Base-by-base conservation (phyloP, 306 rosid species). In the Bauhinia variegata region DNA sequence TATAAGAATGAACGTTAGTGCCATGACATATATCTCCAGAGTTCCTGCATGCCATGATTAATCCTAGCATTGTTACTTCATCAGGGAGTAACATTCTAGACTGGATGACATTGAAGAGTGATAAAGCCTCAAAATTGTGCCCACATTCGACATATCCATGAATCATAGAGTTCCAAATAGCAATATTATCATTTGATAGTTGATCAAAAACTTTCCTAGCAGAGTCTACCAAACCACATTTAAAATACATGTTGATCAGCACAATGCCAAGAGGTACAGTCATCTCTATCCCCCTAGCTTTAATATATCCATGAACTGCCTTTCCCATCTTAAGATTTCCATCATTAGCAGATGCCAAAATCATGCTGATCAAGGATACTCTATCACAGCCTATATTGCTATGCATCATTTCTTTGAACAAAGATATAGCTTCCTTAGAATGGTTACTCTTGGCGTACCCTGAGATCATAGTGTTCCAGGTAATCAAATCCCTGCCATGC, bases 91-190 rank as follows among this genome's bases (percentile, higher is more conserved):
- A 57, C 44, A 57, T 57, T 36, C 43, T 34, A 36, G 46, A 57
- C 8, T 14, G 31, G 11, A 57, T 57, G 8, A 57, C n/a, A 34
- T 57, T 36, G 14, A 57, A 57, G 13, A 57, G 46, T 15, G 63
- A 57, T 15, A 57, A 36, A 15, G 63, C 63, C 63, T 57, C 63
- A 15, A 15, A 10, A 57, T 57, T 15, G 14, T 8, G 30, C 5
- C 46, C 63, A 57, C 46, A 57, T 57, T 57, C 63, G 14, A 57
- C 63, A 34, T 34, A 36, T 9, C 63, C 63, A 57, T 34, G 63
- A 57, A 57, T 36, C 46, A 57, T 57, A 57, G 63, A 57, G 36
- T 57, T 57, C 63, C 23, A 34, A 15, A 19, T 32, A 57, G 19
- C 63, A 57, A 57, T n/a, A 15, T 14, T 56, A 56, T 33, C 43